A percentile compares a stretch with the other conserved stretches of the same genome.
These are phyloP conservation scores for Apiospora aurea DNA, from an alignment of 2,329 filamentous ascomycete species.

Conservation along the genomic window DNA sequence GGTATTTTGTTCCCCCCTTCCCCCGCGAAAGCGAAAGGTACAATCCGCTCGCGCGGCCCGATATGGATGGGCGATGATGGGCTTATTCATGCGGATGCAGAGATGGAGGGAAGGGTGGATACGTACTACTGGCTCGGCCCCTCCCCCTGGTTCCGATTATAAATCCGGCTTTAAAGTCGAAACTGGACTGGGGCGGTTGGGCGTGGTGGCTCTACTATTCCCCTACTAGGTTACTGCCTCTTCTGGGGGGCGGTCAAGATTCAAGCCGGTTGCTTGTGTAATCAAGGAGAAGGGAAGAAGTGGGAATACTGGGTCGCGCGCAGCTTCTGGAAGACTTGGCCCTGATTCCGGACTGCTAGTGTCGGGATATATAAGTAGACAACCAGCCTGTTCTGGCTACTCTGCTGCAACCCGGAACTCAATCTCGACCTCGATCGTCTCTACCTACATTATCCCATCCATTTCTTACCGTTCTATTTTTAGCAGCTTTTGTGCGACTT, in stretches of 20 bases:
- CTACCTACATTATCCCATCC: no score
- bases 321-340: constrained; percentile 14
- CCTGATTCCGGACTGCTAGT: background rate
- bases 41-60: no score
- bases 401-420: background rate
- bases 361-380: background rate
- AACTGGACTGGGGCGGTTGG: background rate
- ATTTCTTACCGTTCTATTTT: background rate
- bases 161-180: background rate
- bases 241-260: background rate
- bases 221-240: background rate
- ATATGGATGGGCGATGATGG: no score
- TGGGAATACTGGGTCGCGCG: background rate
- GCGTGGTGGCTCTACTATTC: background rate
- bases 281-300: background rate
- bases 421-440: background rate
- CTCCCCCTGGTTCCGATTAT: background rate
- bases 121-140: background rate
- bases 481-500: background rate
- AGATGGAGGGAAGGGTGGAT: background rate
- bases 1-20: no score
- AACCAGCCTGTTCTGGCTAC: no score
- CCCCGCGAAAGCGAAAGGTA: no score
- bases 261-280: background rate
- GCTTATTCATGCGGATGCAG: no score